Base-by-base conservation (phyloP, 2,329 filamentous ascomycete genomes). In the Sclerotinia glacialis region DNA sequence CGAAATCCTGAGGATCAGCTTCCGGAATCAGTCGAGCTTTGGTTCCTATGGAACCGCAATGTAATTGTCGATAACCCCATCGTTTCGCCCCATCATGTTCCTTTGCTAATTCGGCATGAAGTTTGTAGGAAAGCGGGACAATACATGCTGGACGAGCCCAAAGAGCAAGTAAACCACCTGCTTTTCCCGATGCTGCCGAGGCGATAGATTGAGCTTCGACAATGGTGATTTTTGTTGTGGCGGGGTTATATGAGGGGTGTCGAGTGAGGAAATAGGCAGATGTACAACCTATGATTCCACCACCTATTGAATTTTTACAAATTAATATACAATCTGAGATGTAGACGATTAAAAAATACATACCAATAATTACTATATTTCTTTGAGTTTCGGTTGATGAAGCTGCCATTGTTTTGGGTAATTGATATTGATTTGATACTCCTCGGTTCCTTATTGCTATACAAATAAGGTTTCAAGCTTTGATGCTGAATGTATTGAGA, bases 121-220 rank as follows among this genome's bases (percentile, higher is more conserved):
- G 82, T 58, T 83, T 84, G 78, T 93, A 98, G 67, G 91, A 96
- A 52, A 98, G 81, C 0, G 91, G 91, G 0, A 97, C 94, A 49
- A 98, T 86, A 73, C 86, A 89, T 67, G 82, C 82, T 0, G 95
- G 95, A 75, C 97, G 97, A 0, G 94, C 95, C 93, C 94, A 98
- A 21, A 93, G 82, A 0, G 89, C 95, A 28, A 99, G 83, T 5
- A 99, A 83, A 1, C 95, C 95, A 21, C 95, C 95, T 0, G 95
- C 94, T 79, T 97, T 98, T 50, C 95, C 95, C 11, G 93, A 97
- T 47, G 95, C 94, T 31, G 91, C 94, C n/a, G 92, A 87, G 8
- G 95, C 95, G 70, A 98, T 89, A 54, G 88, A 83, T 3, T 87
- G 88, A 0, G 95, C 93, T 81, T 99, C 95, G 65, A 98, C 83